Base-by-base conservation (phyloP, 2,329 filamentous ascomycete genomes). In the Beauveria rudraprayagi region DNA sequence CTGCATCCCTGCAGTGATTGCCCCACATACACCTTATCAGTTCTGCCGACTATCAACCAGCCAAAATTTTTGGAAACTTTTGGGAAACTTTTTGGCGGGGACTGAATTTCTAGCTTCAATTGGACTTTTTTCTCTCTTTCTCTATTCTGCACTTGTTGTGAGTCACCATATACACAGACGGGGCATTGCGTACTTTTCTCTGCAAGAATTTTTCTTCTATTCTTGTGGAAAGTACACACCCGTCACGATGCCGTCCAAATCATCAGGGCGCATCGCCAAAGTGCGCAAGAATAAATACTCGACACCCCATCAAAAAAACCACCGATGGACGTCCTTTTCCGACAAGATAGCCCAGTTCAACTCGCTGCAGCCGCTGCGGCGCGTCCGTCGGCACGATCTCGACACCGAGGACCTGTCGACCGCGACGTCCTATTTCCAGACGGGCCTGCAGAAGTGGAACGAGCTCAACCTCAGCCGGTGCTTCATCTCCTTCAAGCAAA, bases 301-400 rank as follows among this genome's bases (percentile, higher is more conserved):
- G 65, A 95, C 91, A 28, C 79, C 81, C 56, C 90, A 92, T 67
- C 86, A 88, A 64, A 92, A 91, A 71, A 89, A 91, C 57, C 91
- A 97, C 76, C 84, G 90, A 72, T 97, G 91, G 84, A 89, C 97
- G 76, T 88, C 90, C 64, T 97, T 97, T 76, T 90, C 88, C 63
- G 84, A 88, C 71, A 94, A 95, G 74, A 90, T 97, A 72, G 85
- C 90, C 65, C 94, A 92, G 73, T 84, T 97, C 70, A 94, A 91
- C 76, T 85, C 85, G 37, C 82, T 99, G 76, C 93, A 99, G 70
- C 94, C 94, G 51, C 83, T 99, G 67, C 91, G 94, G 74, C 88
- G 88, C 76, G 89, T 95, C 68, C 90, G 92, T 75, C 88, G 89
- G 72, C 84, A 95, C 77, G 87, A 90, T 69, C 86, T 94, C 77